Evolutionary conservation across 2,329 filamentous ascomycete species (phyloP), one percentile per base, ranked within the genome.

Genomic region (Apiospora aurea): DNA sequence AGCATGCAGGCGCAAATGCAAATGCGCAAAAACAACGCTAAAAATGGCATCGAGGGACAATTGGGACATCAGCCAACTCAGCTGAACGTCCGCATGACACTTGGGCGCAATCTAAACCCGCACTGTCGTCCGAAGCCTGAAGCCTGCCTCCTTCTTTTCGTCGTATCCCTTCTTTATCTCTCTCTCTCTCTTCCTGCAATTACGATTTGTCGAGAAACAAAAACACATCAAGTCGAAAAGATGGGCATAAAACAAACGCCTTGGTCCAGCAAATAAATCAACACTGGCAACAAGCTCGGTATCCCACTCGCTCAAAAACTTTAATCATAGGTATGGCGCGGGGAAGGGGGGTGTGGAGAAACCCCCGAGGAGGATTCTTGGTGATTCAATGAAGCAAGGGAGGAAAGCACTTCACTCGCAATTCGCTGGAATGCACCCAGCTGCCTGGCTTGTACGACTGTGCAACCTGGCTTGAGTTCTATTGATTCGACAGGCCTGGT

Each of bases 1-100:
- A n/a, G 49, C 26, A 26, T 61, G 53, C 53, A 61, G 21, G 57
- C 57, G 57, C n/a, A 64, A 38, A 38, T 38, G 57, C n/a, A 64
- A 38, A 38, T 38, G 34, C 34, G 34, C 34, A 5, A 38, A 64
- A 34, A 64, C 57, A 13, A 41, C 51, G 57, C 57, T 64, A 64
- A 29, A 24, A 64, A 18, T 64, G 29, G 29, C 51, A 57, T 34
- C 29, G 26, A 26, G 29, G 26, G 14, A 57, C 29, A 14, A 18
- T 57, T 29, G 51, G 29, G 10, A 61, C 29, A 38, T 61, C 53
- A 61, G 53, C 53, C 53, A 38, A 34, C 57, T 64, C 57, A 64
- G 57, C 57, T 64, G 57, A 41, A 41, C 29, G 51, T 51, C 47
- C 18, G 34, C 47, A 51, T 26, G n/a, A 14, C 10, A 51, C 10